Evolutionary conservation across 2,329 filamentous ascomycete species (phyloP), one percentile per base, ranked within the genome.

Genomic region (Aspergillus eucalypticola): DNA sequence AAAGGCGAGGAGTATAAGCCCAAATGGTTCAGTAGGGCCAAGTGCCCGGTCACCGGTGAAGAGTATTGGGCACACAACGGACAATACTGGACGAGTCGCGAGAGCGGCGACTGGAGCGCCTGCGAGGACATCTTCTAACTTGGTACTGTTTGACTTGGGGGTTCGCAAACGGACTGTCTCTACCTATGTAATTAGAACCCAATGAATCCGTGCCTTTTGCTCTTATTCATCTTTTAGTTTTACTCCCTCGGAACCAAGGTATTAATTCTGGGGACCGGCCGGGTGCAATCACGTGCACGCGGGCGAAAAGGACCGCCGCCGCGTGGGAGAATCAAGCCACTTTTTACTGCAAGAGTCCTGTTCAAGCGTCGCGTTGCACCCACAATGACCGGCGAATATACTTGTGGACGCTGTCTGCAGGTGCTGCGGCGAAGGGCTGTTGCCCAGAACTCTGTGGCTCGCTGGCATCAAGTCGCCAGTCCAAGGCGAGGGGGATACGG

Each of bases 51-150:
- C 17, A 97, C 94, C 3, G 93, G 95, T 0, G 92, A 96, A 77
- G 84, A 89, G 65, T 96, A 90, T 77, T 99, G 95, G 95, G 83
- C 88, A 67, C 96, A 94, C 71, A 96, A 88, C 70, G 90, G 90
- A 41, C 85, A 90, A 75, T 99, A 99, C 76, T 99, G 95, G 95
- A 82, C 86, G 69, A 87, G 19, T 77, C 82, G 58, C 86, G 90
- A 54, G 82, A 81, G 69, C 81, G 81, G 56, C 69, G 75, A 73
- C 91, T 93, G 92, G 84, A 86, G 63, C 84, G 86, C 23, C 71
- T 92, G 74, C 73, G 91, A 96, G 78, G 88, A 90, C 67, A 89
- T 96, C 60, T 96, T 88, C 42, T 67, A 54, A 56, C 29, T 23
- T 11, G n/a, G 11, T 54, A 21, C 35, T 21, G 23, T n/a, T 35